A percentile compares a stretch with the other conserved stretches of the same genome.
Evolutionary conservation across 768 basidiomycete genomes (phyloP).

Genomic region (Hygrocybe coccinea): DNA sequence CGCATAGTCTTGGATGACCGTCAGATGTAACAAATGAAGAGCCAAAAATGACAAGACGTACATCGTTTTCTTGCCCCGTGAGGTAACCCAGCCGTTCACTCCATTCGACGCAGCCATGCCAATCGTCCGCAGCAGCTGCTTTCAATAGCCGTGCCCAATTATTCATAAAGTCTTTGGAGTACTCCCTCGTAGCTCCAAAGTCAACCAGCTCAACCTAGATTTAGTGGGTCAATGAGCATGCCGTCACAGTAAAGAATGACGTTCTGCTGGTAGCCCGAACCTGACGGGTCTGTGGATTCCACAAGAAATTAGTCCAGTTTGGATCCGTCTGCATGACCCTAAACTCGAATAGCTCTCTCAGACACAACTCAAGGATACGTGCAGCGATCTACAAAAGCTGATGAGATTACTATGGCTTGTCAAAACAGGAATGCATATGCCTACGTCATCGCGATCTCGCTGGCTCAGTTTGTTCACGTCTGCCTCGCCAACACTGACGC

Average conservation of each 20-base stretch:
- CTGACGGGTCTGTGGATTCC: slow-evolving; percentile 62
- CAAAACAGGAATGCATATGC: slow-evolving; percentile 7
- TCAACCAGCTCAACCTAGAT: slow-evolving; percentile 80
- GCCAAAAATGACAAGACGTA: slow-evolving; percentile 25
- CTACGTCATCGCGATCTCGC: slow-evolving; percentile 67
- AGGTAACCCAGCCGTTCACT: slow-evolving; percentile 85
- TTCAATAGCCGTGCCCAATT: slow-evolving; percentile 80
- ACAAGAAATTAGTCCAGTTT: slow-evolving; percentile 97
- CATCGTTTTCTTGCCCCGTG: slow-evolving; percentile 82
- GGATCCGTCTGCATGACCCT: slow-evolving; percentile 97
- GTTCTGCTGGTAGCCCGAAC: slow-evolving; percentile 30
- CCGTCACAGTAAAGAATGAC: not conserved
- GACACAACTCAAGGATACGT: slow-evolving; percentile 76
- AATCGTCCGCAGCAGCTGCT: slow-evolving; percentile 68
- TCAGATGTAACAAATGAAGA: not conserved
- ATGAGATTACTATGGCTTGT: not conserved
- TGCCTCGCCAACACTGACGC: slow-evolving; percentile 72
- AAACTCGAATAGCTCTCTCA: slow-evolving; percentile 88
- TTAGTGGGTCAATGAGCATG: not conserved
- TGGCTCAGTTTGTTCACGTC: slow-evolving; percentile 53
- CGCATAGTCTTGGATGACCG: slow-evolving; percentile 63
- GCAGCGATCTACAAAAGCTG: slow-evolving; percentile 63
- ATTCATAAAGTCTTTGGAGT: slow-evolving; percentile 82
- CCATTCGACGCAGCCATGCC: slow-evolving; percentile 60
- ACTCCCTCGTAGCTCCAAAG: slow-evolving; percentile 91